Evolutionary conservation across 495 filamentous ascomycete species (phyloP).

Genomic region (Neurospora sublineolata): DNA sequence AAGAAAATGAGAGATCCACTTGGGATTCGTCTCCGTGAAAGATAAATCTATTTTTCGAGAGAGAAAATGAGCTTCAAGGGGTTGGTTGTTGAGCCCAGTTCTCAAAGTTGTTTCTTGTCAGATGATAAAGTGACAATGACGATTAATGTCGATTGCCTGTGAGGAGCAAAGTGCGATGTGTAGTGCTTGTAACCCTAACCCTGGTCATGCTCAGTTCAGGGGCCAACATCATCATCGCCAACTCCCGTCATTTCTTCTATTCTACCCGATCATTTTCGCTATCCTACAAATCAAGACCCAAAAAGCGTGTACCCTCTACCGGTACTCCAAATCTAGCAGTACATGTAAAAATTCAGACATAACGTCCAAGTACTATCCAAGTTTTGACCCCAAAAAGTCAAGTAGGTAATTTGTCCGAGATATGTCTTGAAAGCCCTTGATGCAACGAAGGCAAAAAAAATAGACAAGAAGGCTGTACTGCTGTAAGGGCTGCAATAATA

Average conservation of each 20-base stretch:
- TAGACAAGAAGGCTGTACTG: not conserved
- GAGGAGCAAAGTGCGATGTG: not conserved
- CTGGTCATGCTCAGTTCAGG: not conserved
- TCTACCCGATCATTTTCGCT: not conserved
- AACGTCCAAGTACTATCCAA: not conserved
- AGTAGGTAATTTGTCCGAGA: not conserved
- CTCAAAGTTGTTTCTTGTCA: not conserved
- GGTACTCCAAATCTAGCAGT: not conserved
- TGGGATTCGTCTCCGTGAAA: not conserved
- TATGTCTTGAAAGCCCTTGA: not conserved
- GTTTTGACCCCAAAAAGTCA: not conserved
- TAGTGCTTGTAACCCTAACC: not conserved
- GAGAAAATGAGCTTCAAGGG: not conserved
- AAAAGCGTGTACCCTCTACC: not conserved
- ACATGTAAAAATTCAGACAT: not conserved
- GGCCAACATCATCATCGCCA: not conserved
- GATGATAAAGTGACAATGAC: not conserved
- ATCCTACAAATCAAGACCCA: not conserved
- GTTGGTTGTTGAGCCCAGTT: not conserved
- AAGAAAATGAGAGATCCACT: not conserved
- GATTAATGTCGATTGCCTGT: not conserved
- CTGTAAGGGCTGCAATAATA: not conserved
- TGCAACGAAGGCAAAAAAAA: not conserved
- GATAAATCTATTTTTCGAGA: not conserved
- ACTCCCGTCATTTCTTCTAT: not conserved